Conservation (phyloP, 192 early-diverging fungal species). For the Diversispora epigaea region DNA sequence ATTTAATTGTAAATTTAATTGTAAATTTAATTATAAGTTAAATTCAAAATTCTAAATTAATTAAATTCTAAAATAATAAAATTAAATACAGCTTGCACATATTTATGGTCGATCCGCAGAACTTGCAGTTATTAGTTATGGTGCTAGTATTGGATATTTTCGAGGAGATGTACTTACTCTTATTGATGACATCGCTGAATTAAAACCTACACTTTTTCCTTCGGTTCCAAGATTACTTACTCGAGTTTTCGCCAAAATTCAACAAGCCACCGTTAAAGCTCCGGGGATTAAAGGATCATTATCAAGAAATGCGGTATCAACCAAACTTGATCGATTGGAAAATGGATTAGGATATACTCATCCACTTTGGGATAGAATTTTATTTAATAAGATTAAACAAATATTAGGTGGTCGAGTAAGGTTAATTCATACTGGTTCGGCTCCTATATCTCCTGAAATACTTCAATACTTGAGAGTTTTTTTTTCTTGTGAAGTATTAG, state of each 20-base stretch:
- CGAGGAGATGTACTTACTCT: constrained; percentile 64
- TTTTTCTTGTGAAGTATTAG: constrained; percentile 62
- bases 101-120: constrained; percentile 36
- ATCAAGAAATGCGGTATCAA: constrained; percentile 59
- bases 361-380: constrained; percentile 78
- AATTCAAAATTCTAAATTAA: constrained; percentile 4
- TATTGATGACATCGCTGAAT: constrained; percentile 77
- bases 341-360: constrained; percentile 64
- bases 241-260: constrained; percentile 74
- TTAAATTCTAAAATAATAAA: neutral
- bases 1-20: neutral
- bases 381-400: constrained; percentile 83
- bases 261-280: constrained; percentile 54
- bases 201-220: constrained; percentile 80
- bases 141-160: constrained; percentile 37
- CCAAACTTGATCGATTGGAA: constrained; percentile 60
- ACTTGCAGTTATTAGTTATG: neutral
- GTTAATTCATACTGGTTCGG: constrained; percentile 67
- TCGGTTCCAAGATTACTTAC: constrained; percentile 92
- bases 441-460: constrained; percentile 66
- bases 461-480: constrained; percentile 67
- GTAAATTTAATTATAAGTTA: neutral
- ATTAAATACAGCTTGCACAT: constrained; percentile 25
- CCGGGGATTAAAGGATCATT: constrained; percentile 55
- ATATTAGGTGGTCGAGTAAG: constrained; percentile 76